Evolutionary conservation across 163 green algal genomes (phyloP), one percentile per base, ranked within the genome.

Genomic region (Volvox carteri): DNA sequence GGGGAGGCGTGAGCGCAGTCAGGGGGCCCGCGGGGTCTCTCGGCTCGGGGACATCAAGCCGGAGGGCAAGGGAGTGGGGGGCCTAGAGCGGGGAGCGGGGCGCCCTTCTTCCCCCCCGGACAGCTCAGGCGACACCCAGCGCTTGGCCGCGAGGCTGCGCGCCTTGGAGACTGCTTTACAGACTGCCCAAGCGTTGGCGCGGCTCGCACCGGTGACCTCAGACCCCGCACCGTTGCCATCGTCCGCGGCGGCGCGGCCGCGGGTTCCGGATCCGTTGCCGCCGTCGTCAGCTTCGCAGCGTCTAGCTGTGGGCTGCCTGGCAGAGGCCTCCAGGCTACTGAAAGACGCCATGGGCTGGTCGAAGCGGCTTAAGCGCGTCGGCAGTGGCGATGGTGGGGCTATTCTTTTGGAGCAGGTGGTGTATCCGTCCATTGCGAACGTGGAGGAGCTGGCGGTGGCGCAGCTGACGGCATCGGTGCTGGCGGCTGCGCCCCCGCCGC

Each of bases 301-400:
- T 44, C 2, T 46, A 35, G 65, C 65, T 30, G 9, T 75, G 25
- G 73, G 73, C 3, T 60, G 42, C 4, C 44, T 80, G 44, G 44
- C 73, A 8, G 73, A 80, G 46, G 73, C 73, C 11, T 42, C 23
- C 5, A 42, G 41, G 73, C n/a, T 62, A n/a, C 73, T 80, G n/a
- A 50, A 23, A 23, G 65, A 48, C 8, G 65, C 6, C 6, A 75
- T 75, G 33, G 30, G 65, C 33, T 46, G n/a, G 65, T 75, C 30
- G 33, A 75, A 46, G 35, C 65, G 3, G 25, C 33, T 58, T 23
- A 58, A 42, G 2, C 39, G 39, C 72, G 41, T 14, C 67, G 33
- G 33, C 67, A 48, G 33, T 37, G 37, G 67, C 67, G 37, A 11
- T 2, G 67, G 37, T 14, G 67, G 60, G 60, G 60, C 60, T 30